These are phyloP conservation scores for Microbotryum saponariae DNA, from an alignment of 1,284 basidiomycete genomes.

Conservation along the genomic window DNA sequence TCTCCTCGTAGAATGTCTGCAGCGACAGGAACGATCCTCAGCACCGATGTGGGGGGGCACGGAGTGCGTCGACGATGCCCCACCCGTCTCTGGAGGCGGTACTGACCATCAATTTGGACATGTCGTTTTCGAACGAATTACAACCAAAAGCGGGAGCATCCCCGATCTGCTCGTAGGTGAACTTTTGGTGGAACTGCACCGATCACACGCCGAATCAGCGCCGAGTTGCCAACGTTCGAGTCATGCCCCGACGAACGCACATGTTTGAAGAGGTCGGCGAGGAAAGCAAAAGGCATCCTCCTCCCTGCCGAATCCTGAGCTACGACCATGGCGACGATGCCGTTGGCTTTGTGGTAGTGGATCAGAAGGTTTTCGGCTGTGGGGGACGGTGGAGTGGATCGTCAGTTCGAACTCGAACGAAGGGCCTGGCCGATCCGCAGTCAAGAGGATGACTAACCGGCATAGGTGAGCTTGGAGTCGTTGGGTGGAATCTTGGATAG, in stretches of 20 bases:
- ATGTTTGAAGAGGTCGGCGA: conserved; percentile 73
- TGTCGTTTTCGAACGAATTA: conserved; percentile 55
- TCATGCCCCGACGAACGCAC: conserved; percentile 36
- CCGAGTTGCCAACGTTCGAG: background rate
- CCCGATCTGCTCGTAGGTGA: conserved; percentile 41
- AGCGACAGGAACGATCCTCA: no score
- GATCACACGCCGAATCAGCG: conserved; percentile 1
- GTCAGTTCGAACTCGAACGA: background rate
- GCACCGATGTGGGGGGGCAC: no score
- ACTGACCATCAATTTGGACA: conserved; percentile 59
- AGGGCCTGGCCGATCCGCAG: background rate
- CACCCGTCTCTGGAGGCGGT: conserved; percentile 1
- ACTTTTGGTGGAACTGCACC: conserved; percentile 52
- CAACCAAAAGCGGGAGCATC: conserved; percentile 47
- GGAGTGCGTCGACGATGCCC: no score
- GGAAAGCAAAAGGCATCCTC: conserved; percentile 88
- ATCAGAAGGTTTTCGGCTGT: conserved; percentile 83
- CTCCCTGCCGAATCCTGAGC: conserved; percentile 82
- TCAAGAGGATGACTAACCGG: conserved; percentile 6
- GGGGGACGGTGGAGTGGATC: background rate
- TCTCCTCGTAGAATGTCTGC: conserved; percentile 58
- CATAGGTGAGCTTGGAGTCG: conserved; percentile 82
- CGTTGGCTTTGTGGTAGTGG: conserved; percentile 62
- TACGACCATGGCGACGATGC: conserved; percentile 84
- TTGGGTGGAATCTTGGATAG: conserved; percentile 89